phyloP scores from a whole-genome alignment of 2,329 filamentous ascomycete species.

The Alternaria sp. region DNA sequence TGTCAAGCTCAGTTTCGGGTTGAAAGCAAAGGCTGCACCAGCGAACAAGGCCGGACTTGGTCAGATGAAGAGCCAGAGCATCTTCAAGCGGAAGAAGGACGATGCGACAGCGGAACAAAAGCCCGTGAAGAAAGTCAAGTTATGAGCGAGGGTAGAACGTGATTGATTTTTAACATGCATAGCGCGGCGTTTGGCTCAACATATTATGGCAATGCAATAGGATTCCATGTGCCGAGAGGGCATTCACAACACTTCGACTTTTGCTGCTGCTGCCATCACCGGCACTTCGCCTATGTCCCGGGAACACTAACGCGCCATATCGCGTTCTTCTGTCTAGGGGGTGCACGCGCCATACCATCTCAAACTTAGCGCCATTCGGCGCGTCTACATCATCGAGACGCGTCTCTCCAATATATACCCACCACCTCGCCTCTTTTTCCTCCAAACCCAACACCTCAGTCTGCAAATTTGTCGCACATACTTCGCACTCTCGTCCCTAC shows the following conservation, averaged over 20 bases:
- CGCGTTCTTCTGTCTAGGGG: not conserved
- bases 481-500: too few species aligned
- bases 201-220: not conserved
- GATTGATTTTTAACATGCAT: constrained; percentile 13
- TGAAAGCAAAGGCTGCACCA: constrained; percentile 16
- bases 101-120: constrained; percentile 32
- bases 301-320: not conserved
- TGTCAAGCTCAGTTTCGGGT: constrained; percentile 34
- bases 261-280: not conserved
- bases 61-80: constrained; percentile 45
- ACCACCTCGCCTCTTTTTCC: not conserved
- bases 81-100: constrained; percentile 46
- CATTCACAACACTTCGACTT: not conserved
- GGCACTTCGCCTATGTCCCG: not conserved
- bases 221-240: not conserved
- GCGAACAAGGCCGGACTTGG: constrained; percentile 37
- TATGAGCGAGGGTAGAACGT: constrained; percentile 17
- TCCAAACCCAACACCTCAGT: not conserved
- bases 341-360: not conserved
- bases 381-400: constrained; percentile 17
- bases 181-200: constrained; percentile 27
- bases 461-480: not conserved
- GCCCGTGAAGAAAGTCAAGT: constrained; percentile 44
- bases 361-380: constrained; percentile 6
- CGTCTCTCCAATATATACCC: not conserved